Conservation (phyloP, 345 rosid genomes). For the Acer campestre region DNA sequence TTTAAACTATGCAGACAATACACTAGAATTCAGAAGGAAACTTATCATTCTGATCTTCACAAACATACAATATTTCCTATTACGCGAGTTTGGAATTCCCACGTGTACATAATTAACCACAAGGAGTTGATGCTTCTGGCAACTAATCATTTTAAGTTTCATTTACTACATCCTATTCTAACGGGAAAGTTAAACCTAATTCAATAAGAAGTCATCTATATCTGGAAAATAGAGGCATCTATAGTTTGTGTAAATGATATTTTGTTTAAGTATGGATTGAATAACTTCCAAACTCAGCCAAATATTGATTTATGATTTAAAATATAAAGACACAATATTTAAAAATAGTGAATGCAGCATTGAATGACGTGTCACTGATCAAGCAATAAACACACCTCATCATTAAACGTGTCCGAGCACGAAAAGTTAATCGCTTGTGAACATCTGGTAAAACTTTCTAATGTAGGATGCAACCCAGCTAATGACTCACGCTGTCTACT, state of each 20-base stretch:
- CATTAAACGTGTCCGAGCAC: slow-evolving; percentile 95
- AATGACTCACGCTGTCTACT: slow-evolving; percentile 77
- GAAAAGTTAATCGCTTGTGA: slow-evolving; percentile 89
- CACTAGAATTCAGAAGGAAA: no score
- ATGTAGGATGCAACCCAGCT: slow-evolving; percentile 84
- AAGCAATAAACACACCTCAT: slow-evolving; percentile 62
- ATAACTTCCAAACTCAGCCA: no score
- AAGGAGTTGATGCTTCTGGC: background rate
- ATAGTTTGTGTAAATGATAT: no score
- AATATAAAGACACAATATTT: background rate
- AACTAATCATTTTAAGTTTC: background rate
- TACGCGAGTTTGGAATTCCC: slow-evolving; percentile 1
- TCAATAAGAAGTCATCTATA: no score
- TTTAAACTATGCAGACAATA: no score
- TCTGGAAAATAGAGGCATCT: no score
- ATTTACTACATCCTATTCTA: background rate
- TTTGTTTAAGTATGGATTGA: no score
- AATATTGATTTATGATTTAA: no score
- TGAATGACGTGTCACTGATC: background rate
- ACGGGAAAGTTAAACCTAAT: background rate
- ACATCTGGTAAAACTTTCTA: slow-evolving; percentile 90
- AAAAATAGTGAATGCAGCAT: background rate
- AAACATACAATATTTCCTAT: no score
- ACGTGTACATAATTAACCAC: background rate
- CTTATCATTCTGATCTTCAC: no score